Percentiles rank a stretch among this genome's conserved stretches.
Evolutionary conservation across 129 eudicot genomes (phyloP).

Genomic region (Escallonia herrerae): DNA sequence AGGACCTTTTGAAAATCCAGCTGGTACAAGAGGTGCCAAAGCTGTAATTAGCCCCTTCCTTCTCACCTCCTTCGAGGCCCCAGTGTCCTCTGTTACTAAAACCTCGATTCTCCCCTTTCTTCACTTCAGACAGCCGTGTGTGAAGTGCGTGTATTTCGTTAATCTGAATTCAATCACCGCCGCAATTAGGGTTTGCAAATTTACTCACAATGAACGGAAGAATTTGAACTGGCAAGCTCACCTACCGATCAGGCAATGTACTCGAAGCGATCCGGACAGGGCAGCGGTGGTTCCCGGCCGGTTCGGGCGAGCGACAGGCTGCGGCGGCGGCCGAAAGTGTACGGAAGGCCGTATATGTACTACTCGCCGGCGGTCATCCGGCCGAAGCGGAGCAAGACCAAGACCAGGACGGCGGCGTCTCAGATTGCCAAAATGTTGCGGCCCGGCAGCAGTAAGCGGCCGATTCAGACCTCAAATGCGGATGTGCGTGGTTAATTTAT

Average conservation of each 20-base stretch:
- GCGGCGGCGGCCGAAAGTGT: constrained; percentile 40
- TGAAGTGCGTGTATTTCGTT: too few relatives aligned
- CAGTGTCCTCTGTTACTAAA: too few relatives aligned
- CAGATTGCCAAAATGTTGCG: constrained; percentile 50
- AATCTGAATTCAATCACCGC: too few relatives aligned
- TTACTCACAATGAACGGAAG: neutral
- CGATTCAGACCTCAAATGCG: constrained; percentile 20
- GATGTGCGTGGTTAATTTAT: constrained; percentile 22
- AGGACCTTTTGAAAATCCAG: too few relatives aligned
- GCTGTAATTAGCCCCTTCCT: too few relatives aligned
- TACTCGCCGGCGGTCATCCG: constrained; percentile 20
- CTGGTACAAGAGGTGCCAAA: too few relatives aligned
- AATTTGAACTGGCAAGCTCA: neutral
- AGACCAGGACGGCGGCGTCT: constrained; percentile 52
- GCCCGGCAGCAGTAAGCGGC: constrained; percentile 19
- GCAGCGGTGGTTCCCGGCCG: constrained; percentile 32
- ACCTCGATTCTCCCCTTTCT: too few relatives aligned
- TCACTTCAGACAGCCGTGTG: too few relatives aligned
- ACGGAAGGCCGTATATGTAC: constrained; percentile 21
- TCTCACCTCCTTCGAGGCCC: too few relatives aligned
- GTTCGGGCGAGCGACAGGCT: constrained; percentile 64
- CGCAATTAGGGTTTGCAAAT: too few relatives aligned
- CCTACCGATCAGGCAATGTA: constrained; percentile 16
- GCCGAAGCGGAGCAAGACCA: constrained; percentile 37
- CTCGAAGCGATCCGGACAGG: constrained; percentile 24